Percentiles rank a stretch among this genome's conserved stretches.
Conservation (phyloP, 768 basidiomycete species). For the Grammothele lineata region DNA sequence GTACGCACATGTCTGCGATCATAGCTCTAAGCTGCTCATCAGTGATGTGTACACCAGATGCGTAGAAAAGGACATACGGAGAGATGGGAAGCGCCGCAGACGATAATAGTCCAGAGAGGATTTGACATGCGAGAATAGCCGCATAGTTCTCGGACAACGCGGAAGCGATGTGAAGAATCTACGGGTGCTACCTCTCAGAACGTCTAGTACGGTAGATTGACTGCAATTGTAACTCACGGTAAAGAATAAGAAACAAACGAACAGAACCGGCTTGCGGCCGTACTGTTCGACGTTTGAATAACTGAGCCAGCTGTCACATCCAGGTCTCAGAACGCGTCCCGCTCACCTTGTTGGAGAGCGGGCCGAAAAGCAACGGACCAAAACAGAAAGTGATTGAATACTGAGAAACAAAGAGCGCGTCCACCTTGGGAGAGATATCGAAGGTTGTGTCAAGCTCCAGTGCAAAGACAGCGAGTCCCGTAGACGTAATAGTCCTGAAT, state of each 20-base stretch:
- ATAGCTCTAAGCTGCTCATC: neutral
- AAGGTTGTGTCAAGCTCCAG: too few relatives aligned
- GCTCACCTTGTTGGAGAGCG: slow-evolving; percentile 34
- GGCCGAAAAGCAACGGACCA: slow-evolving; percentile 52
- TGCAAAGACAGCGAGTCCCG: too few relatives aligned
- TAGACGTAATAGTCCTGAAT: too few relatives aligned
- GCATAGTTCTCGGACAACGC: slow-evolving; percentile 53
- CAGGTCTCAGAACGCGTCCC: too few relatives aligned
- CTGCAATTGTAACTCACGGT: slow-evolving; percentile 18
- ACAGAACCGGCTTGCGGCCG: slow-evolving; percentile 57
- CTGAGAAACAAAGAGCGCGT: too few relatives aligned
- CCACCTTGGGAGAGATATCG: too few relatives aligned
- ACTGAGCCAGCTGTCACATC: neutral
- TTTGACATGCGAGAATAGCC: slow-evolving; percentile 60
- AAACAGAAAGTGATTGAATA: slow-evolving; percentile 46
- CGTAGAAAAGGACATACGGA: slow-evolving; percentile 35
- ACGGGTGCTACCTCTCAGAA: too few relatives aligned
- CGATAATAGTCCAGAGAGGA: slow-evolving; percentile 62
- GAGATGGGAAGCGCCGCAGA: slow-evolving; percentile 61
- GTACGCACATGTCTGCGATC: slow-evolving; percentile 23
- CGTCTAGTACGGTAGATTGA: neutral
- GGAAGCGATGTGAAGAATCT: slow-evolving; percentile 34
- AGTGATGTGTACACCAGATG: neutral
- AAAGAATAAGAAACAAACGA: slow-evolving; percentile 54
- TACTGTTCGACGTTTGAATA: slow-evolving; percentile 37